Percentiles rank a stretch among this genome's conserved stretches.
Conservation (phyloP, 305 asterid species). For the Caryopteris hybrid region DNA sequence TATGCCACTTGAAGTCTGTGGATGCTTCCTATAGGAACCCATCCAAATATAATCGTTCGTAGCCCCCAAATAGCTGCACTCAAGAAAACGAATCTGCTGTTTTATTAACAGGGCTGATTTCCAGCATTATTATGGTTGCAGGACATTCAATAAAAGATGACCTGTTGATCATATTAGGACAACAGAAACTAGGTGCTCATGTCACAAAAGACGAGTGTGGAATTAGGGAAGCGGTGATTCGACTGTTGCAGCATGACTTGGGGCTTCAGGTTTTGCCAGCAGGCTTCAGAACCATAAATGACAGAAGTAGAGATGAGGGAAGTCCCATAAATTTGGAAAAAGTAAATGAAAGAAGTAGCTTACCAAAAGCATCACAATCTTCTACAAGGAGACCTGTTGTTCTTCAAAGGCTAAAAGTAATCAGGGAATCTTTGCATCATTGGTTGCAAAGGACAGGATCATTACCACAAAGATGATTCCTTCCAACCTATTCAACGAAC, state of each 20-base stretch:
- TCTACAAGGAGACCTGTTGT: constrained; percentile 70
- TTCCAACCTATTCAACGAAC: background rate
- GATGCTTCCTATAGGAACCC: background rate
- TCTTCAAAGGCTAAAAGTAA: constrained; percentile 59
- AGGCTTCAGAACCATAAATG: constrained; percentile 26
- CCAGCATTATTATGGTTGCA: constrained; percentile 30
- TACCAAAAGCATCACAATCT: constrained; percentile 30
- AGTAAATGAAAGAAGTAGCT: constrained; percentile 18
- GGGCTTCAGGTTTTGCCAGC: constrained; percentile 61
- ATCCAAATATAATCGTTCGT: background rate
- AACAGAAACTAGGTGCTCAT: constrained; percentile 26
- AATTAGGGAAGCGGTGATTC: constrained; percentile 49
- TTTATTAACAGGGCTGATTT: constrained; percentile 1
- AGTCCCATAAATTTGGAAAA: constrained; percentile 25
- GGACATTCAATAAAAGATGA: constrained; percentile 69
- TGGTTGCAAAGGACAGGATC: constrained; percentile 49
- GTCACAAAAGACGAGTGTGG: constrained; percentile 31
- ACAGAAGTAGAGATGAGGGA: constrained; percentile 16
- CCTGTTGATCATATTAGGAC: constrained; percentile 58
- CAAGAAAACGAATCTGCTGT: background rate
- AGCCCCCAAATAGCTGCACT: too few species aligned
- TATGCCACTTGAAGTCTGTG: background rate
- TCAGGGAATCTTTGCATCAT: constrained; percentile 50
- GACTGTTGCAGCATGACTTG: constrained; percentile 61
- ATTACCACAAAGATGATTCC: constrained; percentile 5